A percentile compares a stretch with the other conserved stretches of the same genome.
Evolutionary conservation across 306 rosid species (phyloP).

Genomic region (Vachellia pachyceras): DNA sequence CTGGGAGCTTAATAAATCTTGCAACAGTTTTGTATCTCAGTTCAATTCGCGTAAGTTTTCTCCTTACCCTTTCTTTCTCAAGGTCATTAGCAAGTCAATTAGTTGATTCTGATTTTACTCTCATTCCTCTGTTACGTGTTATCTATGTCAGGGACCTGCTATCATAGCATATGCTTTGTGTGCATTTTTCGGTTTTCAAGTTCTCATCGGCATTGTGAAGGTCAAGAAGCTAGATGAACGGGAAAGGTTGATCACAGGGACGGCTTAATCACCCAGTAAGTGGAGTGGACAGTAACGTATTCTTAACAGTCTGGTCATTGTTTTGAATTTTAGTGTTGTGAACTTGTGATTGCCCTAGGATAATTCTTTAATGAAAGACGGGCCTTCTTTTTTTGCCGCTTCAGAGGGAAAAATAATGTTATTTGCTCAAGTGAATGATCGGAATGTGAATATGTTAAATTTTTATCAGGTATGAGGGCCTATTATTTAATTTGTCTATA

Average conservation of each 20-base stretch:
- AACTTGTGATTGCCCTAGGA: not conserved
- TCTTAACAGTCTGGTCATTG: not conserved
- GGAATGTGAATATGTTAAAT: not conserved
- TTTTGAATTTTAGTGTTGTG: not conserved
- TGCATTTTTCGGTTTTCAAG: slow-evolving; percentile 85
- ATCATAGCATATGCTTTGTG: slow-evolving; percentile 67
- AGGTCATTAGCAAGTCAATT: slow-evolving; percentile 23
- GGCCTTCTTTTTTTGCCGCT: slow-evolving; percentile 25
- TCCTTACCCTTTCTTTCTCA: slow-evolving; percentile 8
- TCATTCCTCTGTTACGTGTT: slow-evolving; percentile 33
- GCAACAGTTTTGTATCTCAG: slow-evolving; percentile 84
- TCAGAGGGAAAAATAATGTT: slow-evolving; percentile 10
- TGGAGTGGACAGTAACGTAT: slow-evolving; percentile 21
- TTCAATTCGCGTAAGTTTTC: slow-evolving; percentile 74
- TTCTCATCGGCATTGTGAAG: slow-evolving; percentile 87
- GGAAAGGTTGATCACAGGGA: slow-evolving; percentile 86
- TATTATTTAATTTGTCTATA: too few relatives aligned
- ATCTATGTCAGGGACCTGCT: slow-evolving; percentile 79
- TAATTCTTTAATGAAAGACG: not conserved
- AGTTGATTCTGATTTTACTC: slow-evolving; percentile 19
- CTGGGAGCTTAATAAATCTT: slow-evolving; percentile 95
- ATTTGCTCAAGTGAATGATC: slow-evolving; percentile 13
- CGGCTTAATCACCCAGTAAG: slow-evolving; percentile 73
- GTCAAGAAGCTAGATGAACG: slow-evolving; percentile 85
- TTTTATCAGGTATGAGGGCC: slow-evolving; percentile 7